phyloP scores from a whole-genome alignment of 768 basidiomycete species.

The Tulasnella sp. region DNA sequence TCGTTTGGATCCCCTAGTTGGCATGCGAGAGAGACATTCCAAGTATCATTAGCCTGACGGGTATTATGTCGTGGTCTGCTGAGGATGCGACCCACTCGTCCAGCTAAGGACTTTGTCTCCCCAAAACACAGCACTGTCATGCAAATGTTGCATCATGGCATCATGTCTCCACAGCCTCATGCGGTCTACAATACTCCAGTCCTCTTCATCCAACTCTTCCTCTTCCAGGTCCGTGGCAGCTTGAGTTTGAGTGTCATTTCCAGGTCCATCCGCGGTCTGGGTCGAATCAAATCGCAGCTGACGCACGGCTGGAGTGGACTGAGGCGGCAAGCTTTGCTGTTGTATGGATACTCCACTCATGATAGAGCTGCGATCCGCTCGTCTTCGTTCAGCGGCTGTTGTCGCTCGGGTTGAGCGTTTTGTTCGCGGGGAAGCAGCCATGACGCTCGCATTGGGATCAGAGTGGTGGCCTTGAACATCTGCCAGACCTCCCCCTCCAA shows the following conservation, averaged over 20 bases:
- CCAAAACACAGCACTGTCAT: conserved; percentile 97
- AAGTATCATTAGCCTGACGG: neutral
- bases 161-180: conserved; percentile 98
- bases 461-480: conserved; percentile 12
- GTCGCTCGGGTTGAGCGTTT: conserved; percentile 44
- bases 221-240: conserved; percentile 54
- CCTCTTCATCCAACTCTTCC: conserved; percentile 39
- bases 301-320: neutral
- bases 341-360: conserved; percentile 6
- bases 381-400: conserved; percentile 31
- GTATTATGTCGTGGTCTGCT: too few species aligned
- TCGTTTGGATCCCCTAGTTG: conserved; percentile 86
- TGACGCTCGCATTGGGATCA: conserved; percentile 57
- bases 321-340: conserved; percentile 3
- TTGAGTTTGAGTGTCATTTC: conserved; percentile 35
- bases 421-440: conserved; percentile 51
- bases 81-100: conserved; percentile 64
- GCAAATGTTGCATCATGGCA: conserved; percentile 96
- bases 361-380: conserved; percentile 8
- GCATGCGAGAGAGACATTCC: conserved; percentile 4
- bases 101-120: conserved; percentile 94
- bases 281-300: neutral
- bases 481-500: neutral
- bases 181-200: conserved; percentile 84
- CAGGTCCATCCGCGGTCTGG: neutral